A percentile compares a stretch with the other conserved stretches of the same genome.
Conservation (phyloP, 495 filamentous ascomycete genomes). For the Pyrenula massariospora region DNA sequence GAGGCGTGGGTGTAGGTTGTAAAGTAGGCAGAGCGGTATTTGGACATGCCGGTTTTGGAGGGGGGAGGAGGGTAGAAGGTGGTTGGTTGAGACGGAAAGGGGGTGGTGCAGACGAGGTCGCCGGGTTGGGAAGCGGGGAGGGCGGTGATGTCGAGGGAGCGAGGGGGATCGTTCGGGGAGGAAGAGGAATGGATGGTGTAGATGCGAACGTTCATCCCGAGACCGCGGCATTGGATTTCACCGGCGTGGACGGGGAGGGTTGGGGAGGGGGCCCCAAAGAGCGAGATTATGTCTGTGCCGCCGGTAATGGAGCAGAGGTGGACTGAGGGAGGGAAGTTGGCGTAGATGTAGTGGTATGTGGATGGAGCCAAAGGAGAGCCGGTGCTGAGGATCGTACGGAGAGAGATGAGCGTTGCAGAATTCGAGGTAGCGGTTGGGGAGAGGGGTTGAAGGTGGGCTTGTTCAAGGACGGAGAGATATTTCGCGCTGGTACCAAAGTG, state of each 20-base stretch:
- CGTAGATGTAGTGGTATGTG: slow-evolving; percentile 83
- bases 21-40: slow-evolving; percentile 80
- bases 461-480: slow-evolving; percentile 85
- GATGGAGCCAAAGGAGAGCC: slow-evolving; percentile 85
- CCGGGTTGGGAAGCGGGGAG: slow-evolving; percentile 53
- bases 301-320: slow-evolving; percentile 80
- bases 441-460: slow-evolving; percentile 53
- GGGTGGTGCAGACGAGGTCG: slow-evolving; percentile 78
- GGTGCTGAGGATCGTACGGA: slow-evolving; percentile 81
- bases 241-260: slow-evolving; percentile 77
- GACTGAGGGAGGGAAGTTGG: slow-evolving; percentile 59
- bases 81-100: slow-evolving; percentile 85
- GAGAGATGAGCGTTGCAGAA: slow-evolving; percentile 38
- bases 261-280: slow-evolving; percentile 80
- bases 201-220: slow-evolving; percentile 81
- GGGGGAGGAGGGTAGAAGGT: slow-evolving; percentile 60
- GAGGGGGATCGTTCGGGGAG: slow-evolving; percentile 33
- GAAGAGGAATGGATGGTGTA: slow-evolving; percentile 42
- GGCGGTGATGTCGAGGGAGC: slow-evolving; percentile 30
- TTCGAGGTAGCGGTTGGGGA: slow-evolving; percentile 29
- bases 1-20: slow-evolving; percentile 49
- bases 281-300: slow-evolving; percentile 86
- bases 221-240: slow-evolving; percentile 80
- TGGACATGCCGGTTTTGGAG: slow-evolving; percentile 51
- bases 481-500: slow-evolving; percentile 91